Conservation (phyloP, 2,329 filamentous ascomycete genomes). For the Aureobasidium sp. region DNA sequence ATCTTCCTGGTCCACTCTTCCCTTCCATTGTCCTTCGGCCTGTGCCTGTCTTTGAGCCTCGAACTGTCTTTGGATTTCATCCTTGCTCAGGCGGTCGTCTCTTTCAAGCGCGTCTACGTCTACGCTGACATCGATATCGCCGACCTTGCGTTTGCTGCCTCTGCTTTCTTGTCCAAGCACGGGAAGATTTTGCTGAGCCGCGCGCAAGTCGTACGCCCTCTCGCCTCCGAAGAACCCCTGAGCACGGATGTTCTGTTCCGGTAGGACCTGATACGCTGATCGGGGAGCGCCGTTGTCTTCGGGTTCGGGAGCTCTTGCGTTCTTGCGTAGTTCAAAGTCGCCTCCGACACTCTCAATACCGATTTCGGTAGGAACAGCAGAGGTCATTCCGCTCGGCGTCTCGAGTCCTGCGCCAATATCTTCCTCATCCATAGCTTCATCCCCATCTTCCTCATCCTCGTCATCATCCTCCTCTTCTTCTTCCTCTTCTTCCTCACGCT, state of each 20-base stretch:
- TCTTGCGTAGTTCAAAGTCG: conserved; percentile 87
- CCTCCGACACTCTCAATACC: conserved; percentile 68
- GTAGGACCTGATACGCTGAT: conserved; percentile 80
- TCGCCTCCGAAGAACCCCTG: conserved; percentile 96
- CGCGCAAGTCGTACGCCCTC: conserved; percentile 75
- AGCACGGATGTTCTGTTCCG: conserved; percentile 74
- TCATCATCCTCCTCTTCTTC: conserved; percentile 56
- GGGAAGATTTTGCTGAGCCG: conserved; percentile 45
- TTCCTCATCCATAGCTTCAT: conserved; percentile 65
- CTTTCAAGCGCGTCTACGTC: conserved; percentile 72
- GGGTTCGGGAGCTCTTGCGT: conserved; percentile 74
- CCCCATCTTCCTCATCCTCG: conserved; percentile 62
- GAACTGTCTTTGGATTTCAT: conserved; percentile 71
- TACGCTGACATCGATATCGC: conserved; percentile 86
- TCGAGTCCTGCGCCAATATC: conserved; percentile 57
- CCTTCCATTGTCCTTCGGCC: conserved; percentile 51
- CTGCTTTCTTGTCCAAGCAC: conserved; percentile 68
- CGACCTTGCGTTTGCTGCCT: conserved; percentile 84
- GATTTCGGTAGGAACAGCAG: conserved; percentile 72
- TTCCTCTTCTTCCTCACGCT: conserved; percentile 64
- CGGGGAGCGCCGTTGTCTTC: conserved; percentile 58
- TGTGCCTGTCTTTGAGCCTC: conserved; percentile 60
- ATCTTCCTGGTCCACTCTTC: conserved; percentile 78
- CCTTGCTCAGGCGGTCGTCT: conserved; percentile 72
- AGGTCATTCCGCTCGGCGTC: conserved; percentile 70